These are phyloP conservation scores for Mucor sp. DNA, from an alignment of 371 early-diverging fungal genomes.

Conservation along the genomic window DNA sequence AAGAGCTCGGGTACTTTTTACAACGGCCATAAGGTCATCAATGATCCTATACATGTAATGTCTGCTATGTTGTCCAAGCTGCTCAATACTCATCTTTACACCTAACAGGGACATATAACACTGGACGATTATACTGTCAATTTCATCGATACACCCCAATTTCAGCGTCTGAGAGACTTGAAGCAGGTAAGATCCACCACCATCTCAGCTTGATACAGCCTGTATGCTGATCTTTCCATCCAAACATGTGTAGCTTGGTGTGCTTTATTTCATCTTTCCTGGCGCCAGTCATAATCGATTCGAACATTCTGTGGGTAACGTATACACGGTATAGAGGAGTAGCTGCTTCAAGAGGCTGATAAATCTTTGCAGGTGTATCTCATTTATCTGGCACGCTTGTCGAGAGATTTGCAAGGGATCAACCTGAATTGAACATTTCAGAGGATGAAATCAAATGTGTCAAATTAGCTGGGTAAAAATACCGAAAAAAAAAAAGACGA, in stretches of 20 bases:
- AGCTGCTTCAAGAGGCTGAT: not conserved
- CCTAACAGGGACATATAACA: constrained; percentile 78
- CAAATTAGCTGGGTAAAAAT: constrained; percentile 79
- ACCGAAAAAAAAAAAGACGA: no score
- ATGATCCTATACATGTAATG: constrained; percentile 70
- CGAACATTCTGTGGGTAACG: constrained; percentile 83
- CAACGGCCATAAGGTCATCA: constrained; percentile 56
- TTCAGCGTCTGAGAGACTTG: constrained; percentile 86
- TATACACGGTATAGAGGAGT: not conserved
- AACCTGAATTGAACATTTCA: constrained; percentile 83
- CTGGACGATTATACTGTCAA: constrained; percentile 69
- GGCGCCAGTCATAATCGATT: constrained; percentile 93
- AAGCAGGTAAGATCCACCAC: constrained; percentile 77
- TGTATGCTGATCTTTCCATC: not conserved
- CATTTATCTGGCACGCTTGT: constrained; percentile 82
- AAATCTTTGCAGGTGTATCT: constrained; percentile 61
- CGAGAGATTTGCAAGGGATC: constrained; percentile 66
- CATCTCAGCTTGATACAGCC: constrained; percentile 45
- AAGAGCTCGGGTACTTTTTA: constrained; percentile 16
- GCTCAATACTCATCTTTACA: not conserved
- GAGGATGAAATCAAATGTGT: constrained; percentile 84
- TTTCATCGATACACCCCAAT: constrained; percentile 92
- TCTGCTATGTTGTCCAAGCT: not conserved
- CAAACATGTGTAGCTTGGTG: constrained; percentile 33
- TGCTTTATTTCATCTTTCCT: constrained; percentile 90